A percentile compares a stretch with the other conserved stretches of the same genome.
These are phyloP conservation scores for Carpinus viminea DNA, from an alignment of 306 rosid species.

Conservation along the genomic window DNA sequence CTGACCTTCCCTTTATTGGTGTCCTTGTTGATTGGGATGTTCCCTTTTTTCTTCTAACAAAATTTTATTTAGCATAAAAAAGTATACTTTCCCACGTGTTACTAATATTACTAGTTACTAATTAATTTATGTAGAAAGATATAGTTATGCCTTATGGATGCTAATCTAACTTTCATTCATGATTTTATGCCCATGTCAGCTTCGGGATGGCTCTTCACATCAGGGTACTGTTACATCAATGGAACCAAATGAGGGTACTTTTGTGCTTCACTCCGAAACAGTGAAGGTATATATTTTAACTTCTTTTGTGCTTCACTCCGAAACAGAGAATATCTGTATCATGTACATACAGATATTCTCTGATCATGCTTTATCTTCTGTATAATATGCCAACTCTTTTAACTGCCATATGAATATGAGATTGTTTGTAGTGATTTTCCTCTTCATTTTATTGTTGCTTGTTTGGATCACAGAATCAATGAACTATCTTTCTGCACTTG, in stretches of 20 bases:
- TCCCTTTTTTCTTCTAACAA: neutral
- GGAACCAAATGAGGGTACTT: constrained; percentile 91
- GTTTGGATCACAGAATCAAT: constrained; percentile 4
- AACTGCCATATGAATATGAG: constrained; percentile 12
- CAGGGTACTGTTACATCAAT: constrained; percentile 95
- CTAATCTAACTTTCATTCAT: constrained; percentile 23
- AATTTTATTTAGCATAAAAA: neutral
- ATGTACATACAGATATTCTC: neutral
- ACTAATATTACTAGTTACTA: neutral
- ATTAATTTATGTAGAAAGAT: neutral
- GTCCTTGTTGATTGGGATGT: neutral
- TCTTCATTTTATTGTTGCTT: constrained; percentile 14
- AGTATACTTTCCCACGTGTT: neutral
- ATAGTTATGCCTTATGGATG: neutral
- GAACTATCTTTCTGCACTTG: constrained; percentile 18
- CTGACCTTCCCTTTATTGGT: neutral
- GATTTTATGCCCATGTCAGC: constrained; percentile 46
- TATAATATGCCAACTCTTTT: constrained; percentile 1
- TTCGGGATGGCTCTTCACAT: constrained; percentile 85
- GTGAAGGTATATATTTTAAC: constrained; percentile 47
- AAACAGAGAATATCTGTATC: constrained; percentile 37
- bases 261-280: constrained; percentile 75
- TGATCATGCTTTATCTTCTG: constrained; percentile 8
- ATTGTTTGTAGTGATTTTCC: constrained; percentile 8
- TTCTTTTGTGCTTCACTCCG: constrained; percentile 59